These are phyloP conservation scores for Vinca minor DNA, from an alignment of 257 asterid species.

Conservation along the genomic window DNA sequence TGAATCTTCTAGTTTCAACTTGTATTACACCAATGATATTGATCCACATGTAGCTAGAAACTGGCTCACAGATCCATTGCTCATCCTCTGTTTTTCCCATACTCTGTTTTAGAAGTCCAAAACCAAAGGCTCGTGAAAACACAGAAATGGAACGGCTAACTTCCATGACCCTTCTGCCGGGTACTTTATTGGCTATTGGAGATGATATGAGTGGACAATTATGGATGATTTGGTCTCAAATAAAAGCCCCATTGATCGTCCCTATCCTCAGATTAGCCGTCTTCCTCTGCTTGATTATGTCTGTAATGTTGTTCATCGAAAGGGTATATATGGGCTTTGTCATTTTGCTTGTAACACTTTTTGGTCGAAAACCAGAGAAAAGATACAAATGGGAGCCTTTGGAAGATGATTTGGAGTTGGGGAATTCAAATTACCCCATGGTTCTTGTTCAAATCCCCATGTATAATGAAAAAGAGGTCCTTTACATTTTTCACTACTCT, in stretches of 20 bases:
- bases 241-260: conserved; percentile 74
- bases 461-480: conserved; percentile 92
- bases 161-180: conserved; percentile 32
- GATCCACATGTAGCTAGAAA: too few relatives aligned
- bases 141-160: conserved; percentile 44
- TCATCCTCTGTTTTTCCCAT: conserved; percentile 10
- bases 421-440: conserved; percentile 62
- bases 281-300: conserved; percentile 57
- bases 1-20: too few relatives aligned
- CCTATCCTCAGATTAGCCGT: conserved; percentile 55
- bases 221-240: conserved; percentile 54
- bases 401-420: conserved; percentile 78
- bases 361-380: conserved; percentile 64
- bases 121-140: conserved; percentile 15
- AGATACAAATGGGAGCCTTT: conserved; percentile 79
- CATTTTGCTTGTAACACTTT: conserved; percentile 43
- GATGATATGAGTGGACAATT: conserved; percentile 50
- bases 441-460: conserved; percentile 96
- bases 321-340: conserved; percentile 87
- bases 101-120: conserved; percentile 7
- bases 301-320: conserved; percentile 76
- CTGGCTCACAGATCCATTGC: conserved; percentile 19
- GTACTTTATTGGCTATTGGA: conserved; percentile 31
- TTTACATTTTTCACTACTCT: not conserved
- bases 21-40: too few relatives aligned